These are phyloP conservation scores for Neophaeococcomyces mojaviensis DNA, from an alignment of 2,329 filamentous ascomycete genomes.

Conservation along the genomic window DNA sequence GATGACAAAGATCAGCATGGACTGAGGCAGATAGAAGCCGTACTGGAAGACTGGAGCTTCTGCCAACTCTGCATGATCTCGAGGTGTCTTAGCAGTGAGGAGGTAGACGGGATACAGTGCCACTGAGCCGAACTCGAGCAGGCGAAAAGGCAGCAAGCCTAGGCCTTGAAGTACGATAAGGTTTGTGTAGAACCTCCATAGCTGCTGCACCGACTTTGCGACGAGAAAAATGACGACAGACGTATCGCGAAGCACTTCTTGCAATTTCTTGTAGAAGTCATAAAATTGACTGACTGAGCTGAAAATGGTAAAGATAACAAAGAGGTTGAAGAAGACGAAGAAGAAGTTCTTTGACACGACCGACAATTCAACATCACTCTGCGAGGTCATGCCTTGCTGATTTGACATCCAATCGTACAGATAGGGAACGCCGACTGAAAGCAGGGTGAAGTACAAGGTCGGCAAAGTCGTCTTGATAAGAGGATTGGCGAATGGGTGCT, in stretches of 20 bases:
- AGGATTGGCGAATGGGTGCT: slow-evolving; percentile 63
- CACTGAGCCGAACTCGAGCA: slow-evolving; percentile 83
- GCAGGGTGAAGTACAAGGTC: slow-evolving; percentile 73
- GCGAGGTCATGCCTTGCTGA: slow-evolving; percentile 88
- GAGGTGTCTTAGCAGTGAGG: slow-evolving; percentile 73
- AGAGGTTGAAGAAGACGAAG: slow-evolving; percentile 99
- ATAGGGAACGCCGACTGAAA: slow-evolving; percentile 86
- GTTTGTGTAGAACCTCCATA: slow-evolving; percentile 83
- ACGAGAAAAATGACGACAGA: slow-evolving; percentile 68
- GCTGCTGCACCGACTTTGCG: slow-evolving; percentile 63
- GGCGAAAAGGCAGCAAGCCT: slow-evolving; percentile 85
- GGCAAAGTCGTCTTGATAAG: slow-evolving; percentile 83
- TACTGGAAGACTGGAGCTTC: slow-evolving; percentile 87
- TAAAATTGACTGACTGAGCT: slow-evolving; percentile 71
- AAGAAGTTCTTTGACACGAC: slow-evolving; percentile 98
- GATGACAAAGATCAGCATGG: slow-evolving; percentile 86
- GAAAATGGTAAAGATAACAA: slow-evolving; percentile 85
- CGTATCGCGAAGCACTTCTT: slow-evolving; percentile 69
- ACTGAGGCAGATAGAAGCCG: slow-evolving; percentile 89
- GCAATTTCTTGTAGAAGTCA: slow-evolving; percentile 55
- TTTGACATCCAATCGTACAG: slow-evolving; percentile 90
- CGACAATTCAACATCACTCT: slow-evolving; percentile 87
- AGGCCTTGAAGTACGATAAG: slow-evolving; percentile 89
- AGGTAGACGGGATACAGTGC: slow-evolving; percentile 73
- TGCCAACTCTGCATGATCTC: slow-evolving; percentile 76